A percentile compares a stretch with the other conserved stretches of the same genome.
These are phyloP conservation scores for Panicum miliaceum DNA, from an alignment of 176 grass and related monocot species.

Conservation along the genomic window DNA sequence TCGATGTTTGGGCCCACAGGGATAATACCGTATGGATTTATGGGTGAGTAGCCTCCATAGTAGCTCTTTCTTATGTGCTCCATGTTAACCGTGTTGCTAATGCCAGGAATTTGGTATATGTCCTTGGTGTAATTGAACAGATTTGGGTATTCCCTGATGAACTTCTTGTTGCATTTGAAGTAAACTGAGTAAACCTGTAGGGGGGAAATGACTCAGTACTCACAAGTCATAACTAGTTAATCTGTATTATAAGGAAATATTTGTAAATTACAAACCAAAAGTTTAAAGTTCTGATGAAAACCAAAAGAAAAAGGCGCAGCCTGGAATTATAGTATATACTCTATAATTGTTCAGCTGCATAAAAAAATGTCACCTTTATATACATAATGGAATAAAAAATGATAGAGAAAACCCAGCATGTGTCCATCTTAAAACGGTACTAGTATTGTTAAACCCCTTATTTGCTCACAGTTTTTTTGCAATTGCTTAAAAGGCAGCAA, in stretches of 20 bases:
- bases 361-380: neutral
- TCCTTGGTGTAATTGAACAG: constrained; percentile 93
- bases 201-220: neutral
- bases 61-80: constrained; percentile 81
- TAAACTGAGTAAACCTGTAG: constrained; percentile 78
- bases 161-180: constrained; percentile 95
- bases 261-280: neutral
- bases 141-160: constrained; percentile 77
- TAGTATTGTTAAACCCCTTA: neutral
- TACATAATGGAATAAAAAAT: neutral
- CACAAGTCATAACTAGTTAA: neutral
- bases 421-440: neutral
- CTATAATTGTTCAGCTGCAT: neutral
- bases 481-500: neutral
- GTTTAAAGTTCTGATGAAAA: neutral
- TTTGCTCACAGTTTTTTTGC: neutral
- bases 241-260: neutral
- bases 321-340: neutral
- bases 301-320: neutral
- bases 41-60: constrained; percentile 81
- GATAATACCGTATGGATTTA: constrained; percentile 78
- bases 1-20: constrained; percentile 69
- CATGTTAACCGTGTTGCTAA: constrained; percentile 75
- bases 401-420: neutral
- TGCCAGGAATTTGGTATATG: constrained; percentile 76